Conservation (phyloP, 2,329 filamentous ascomycete species). For the Tolypocladium ovalisporum region DNA sequence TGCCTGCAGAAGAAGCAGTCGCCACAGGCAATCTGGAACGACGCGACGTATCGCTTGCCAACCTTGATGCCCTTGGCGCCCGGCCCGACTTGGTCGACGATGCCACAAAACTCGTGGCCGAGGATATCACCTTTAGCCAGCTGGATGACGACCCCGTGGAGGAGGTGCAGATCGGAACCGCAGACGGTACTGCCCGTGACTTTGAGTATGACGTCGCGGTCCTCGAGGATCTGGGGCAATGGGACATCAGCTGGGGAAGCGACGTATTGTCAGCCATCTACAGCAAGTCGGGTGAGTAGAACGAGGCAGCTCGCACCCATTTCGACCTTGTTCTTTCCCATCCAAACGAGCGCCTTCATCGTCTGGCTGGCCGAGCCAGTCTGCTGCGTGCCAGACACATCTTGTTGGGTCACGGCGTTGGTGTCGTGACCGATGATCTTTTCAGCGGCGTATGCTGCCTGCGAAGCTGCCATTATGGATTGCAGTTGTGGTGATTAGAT, state of each 20-base stretch:
- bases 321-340: constrained; percentile 68
- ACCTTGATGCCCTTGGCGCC: constrained; percentile 40
- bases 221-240: constrained; percentile 62
- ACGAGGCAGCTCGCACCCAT: constrained; percentile 35
- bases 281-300: background rate
- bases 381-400: background rate
- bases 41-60: constrained; percentile 67
- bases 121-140: constrained; percentile 56
- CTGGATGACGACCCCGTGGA: constrained; percentile 45
- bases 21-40: constrained; percentile 72
- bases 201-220: constrained; percentile 67
- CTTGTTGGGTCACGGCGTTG: background rate
- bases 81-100: constrained; percentile 45
- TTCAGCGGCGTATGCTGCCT: background rate
- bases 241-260: constrained; percentile 46
- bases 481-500: background rate
- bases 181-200: constrained; percentile 55
- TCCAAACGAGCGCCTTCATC: constrained; percentile 77
- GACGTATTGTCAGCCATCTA: background rate
- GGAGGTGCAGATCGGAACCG: constrained; percentile 47
- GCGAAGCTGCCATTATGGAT: background rate
- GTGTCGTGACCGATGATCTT: background rate
- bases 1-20: constrained; percentile 69
- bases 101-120: constrained; percentile 50
- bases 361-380: constrained; percentile 26